Conservation (phyloP, 148 eudicot genomes). For the Camellia japonica region DNA sequence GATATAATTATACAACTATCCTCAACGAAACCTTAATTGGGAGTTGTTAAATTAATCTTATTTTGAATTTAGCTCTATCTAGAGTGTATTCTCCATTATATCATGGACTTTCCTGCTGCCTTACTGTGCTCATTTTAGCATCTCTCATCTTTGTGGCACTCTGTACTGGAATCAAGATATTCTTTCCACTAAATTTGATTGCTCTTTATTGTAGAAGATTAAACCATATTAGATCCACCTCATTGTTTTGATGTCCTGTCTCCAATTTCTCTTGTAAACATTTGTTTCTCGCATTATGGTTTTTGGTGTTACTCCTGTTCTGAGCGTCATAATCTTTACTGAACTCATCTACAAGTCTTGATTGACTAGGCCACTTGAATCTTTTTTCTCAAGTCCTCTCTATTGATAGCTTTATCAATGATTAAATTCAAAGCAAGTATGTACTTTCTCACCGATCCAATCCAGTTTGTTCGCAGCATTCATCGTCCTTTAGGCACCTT, state of each 20-base stretch:
- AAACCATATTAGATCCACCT: not conserved
- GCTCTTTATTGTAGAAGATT: not conserved
- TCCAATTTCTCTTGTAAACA: not conserved
- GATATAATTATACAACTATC: not conserved
- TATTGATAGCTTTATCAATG: too few relatives aligned
- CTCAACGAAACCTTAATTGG: not conserved
- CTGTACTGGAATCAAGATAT: too few relatives aligned
- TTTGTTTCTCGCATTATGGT: not conserved
- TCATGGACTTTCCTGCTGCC: not conserved
- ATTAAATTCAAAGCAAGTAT: too few relatives aligned
- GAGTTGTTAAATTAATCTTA: not conserved
- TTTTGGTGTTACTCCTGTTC: not conserved
- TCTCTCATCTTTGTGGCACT: not conserved
- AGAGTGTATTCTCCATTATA: not conserved
- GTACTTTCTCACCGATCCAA: too few relatives aligned
- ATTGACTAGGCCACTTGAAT: too few relatives aligned
- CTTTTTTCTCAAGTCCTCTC: too few relatives aligned
- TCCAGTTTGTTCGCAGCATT: not conserved
- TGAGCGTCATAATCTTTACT: not conserved
- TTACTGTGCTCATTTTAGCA: not conserved
- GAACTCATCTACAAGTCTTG: too few relatives aligned
- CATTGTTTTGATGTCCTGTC: not conserved
- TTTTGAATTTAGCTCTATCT: not conserved
- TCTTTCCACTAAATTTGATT: too few relatives aligned
- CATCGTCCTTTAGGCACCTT: not conserved